Evolutionary conservation across 768 basidiomycete species (phyloP), one percentile per base, ranked within the genome.

Genomic region (Lactarius hatsudake): DNA sequence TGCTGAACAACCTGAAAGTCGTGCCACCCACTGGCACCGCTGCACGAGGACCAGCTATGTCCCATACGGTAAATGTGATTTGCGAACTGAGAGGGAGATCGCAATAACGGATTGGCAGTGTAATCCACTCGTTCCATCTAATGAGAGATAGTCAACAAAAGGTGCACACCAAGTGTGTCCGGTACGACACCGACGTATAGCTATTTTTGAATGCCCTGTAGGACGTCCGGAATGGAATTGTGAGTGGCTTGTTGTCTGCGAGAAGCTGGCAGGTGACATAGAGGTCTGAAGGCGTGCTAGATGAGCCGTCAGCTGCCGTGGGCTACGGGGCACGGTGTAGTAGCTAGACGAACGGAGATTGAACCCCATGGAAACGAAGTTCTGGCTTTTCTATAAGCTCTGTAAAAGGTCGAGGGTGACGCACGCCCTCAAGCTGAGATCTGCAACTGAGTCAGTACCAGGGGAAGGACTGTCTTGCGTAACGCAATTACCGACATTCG

Each of bases 51-150:
- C 92, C 91, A 43, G 87, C 90, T 66, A 95, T 95, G 74, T 98
- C 96, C 92, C 94, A 98, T 8, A 98, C 89, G 0, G 97, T 98
- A 73, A 98, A 91, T 0, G 91, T 90, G 61, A 99, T 83, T 72
- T 97, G 95, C 1, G 94, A 88, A 75, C 81, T 90, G 58, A 94
- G 77, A 0, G 94, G 94, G n/a, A 99, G 81, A 74, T 97, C 95
- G 68, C 94, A 94, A 71, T 96, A 97, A 34, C 89, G 87, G 73
- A 97, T 92, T 0, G 96, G 96, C 13, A 98, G 79, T 0, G 90
- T 88, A 48, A 99, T 87, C 86, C 90, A 91, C 80, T 98, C 94
- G 74, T 98, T 98, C 96, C 96, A 99, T 34, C 91, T 94, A 70
- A 26, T 66, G 51, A 65, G 26, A 58, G 8, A 30, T 20, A 20